Base-by-base conservation (phyloP, 768 basidiomycete species). In the Hericium coralloides region DNA sequence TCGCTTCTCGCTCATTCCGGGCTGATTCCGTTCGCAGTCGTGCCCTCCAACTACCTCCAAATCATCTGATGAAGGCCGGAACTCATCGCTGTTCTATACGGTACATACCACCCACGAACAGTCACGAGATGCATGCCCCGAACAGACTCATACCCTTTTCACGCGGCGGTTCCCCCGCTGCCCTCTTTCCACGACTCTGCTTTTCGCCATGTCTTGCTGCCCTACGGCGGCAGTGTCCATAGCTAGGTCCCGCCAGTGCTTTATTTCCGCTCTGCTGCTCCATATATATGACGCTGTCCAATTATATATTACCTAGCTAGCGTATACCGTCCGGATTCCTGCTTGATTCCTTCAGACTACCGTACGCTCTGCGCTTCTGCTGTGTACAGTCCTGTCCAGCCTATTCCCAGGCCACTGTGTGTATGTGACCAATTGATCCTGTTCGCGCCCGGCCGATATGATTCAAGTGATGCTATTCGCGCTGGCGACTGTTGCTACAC, bases 41-140 rank as follows among this genome's bases (percentile, higher is more conserved):
- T 87, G 55, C 89, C 89, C 57, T 90, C 89, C 61, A 91, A 91
- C 72, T 92, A 91, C 71, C 79, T 92, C 48, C 87, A 89, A 70
- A 79, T 89, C 66, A 82, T 89, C 65, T 64, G 58, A 65, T 18
- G 18, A 49, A n/a, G 20, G 17, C 12, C 43, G 43, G n/a, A 17
- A 53, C 59, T 53, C 49, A 39, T 38, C 55, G 7, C 36, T 15
- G 51, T 2, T 37, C 53, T 55, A 45, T 61, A 41, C 60, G 55
- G 53, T 38, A 26, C 55, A 49, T 37, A 17, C 49, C 25, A 58
- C 50, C 64, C 53, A 68, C 54, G 68, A 70, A 68, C 64, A 61
- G 47, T 53, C 55, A 64, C 50, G 61, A 59, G 57, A 58, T 57
- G 55, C 52, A 45, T 45, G n/a, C 43, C 43, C 43, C 43, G 17